Percentiles rank a stretch among this genome's conserved stretches.
Evolutionary conservation across 2,329 filamentous ascomycete species (phyloP).

Genomic region (Exophiala viscosa): DNA sequence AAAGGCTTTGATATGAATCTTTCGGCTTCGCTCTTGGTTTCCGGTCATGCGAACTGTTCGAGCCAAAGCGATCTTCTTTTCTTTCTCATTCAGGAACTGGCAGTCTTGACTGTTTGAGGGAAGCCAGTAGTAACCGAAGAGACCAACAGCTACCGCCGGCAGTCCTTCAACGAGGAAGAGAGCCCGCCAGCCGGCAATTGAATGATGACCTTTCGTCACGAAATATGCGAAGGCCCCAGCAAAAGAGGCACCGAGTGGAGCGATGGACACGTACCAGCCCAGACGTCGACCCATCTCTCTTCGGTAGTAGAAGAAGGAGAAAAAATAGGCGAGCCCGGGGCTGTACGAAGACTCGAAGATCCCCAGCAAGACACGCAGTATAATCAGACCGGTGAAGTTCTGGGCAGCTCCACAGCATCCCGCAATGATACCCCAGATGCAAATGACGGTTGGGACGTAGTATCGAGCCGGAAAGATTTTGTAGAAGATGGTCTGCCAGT

Average conservation of each 20-base stretch:
- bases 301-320: slow-evolving; percentile 58
- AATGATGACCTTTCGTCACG: slow-evolving; percentile 59
- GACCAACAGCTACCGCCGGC: slow-evolving; percentile 70
- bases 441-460: slow-evolving; percentile 39
- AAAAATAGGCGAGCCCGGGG: slow-evolving; percentile 47
- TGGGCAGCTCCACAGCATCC: slow-evolving; percentile 36
- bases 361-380: slow-evolving; percentile 40
- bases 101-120: slow-evolving; percentile 71
- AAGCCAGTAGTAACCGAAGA: slow-evolving; percentile 68
- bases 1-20: slow-evolving; percentile 9
- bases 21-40: slow-evolving; percentile 11
- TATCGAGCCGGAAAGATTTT: slow-evolving; percentile 58
- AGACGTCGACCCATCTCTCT: slow-evolving; percentile 54
- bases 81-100: slow-evolving; percentile 57
- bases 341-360: slow-evolving; percentile 37
- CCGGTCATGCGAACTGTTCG: slow-evolving; percentile 21
- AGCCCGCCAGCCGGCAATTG: slow-evolving; percentile 76
- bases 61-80: slow-evolving; percentile 65
- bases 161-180: slow-evolving; percentile 82
- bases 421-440: slow-evolving; percentile 41
- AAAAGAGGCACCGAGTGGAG: slow-evolving; percentile 73
- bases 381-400: slow-evolving; percentile 42
- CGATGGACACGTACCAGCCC: slow-evolving; percentile 53
- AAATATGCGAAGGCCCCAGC: slow-evolving; percentile 65
- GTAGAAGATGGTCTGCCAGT: slow-evolving; percentile 65